These are phyloP conservation scores for Bruguiera hainesii DNA, from an alignment of 441 rosid species.

Conservation along the genomic window DNA sequence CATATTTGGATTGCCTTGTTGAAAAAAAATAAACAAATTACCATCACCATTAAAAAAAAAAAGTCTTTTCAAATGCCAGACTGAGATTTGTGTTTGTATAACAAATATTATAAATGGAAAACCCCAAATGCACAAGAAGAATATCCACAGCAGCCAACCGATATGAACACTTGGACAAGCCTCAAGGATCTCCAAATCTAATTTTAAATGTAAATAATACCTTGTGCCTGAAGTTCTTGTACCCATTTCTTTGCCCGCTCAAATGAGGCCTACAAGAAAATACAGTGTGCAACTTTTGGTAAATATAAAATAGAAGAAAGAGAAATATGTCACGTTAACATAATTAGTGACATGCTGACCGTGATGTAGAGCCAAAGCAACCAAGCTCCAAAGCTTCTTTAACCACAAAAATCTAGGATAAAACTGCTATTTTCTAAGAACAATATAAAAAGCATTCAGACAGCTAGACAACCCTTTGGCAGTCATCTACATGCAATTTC, in stretches of 20 bases:
- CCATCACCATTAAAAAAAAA: not conserved
- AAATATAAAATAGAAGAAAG: not conserved
- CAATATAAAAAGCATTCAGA: no score
- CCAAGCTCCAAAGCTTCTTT: no score
- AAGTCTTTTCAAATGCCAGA: not conserved
- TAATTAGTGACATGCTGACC: no score
- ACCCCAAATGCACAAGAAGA: constrained; percentile 1
- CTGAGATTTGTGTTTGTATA: not conserved
- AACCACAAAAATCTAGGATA: no score
- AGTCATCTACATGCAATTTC: no score
- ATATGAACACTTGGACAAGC: not conserved
- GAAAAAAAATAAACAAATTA: not conserved
- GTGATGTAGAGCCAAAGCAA: no score
- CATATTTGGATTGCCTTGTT: constrained; percentile 84
- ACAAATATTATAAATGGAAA: not conserved
- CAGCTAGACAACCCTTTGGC: no score
- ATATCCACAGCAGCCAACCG: not conserved
- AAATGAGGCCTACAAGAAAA: constrained; percentile 68
- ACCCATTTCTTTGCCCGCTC: constrained; percentile 98
- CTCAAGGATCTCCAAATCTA: not conserved
- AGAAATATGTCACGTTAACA: not conserved
- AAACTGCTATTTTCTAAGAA: no score
- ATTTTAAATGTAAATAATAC: constrained; percentile 32
- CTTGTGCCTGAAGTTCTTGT: constrained; percentile 94
- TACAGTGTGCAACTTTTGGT: not conserved